A percentile compares a stretch with the other conserved stretches of the same genome.
phyloP scores from a whole-genome alignment of 108 stramenopile species.

The Fistulifera pelliculosa region DNA sequence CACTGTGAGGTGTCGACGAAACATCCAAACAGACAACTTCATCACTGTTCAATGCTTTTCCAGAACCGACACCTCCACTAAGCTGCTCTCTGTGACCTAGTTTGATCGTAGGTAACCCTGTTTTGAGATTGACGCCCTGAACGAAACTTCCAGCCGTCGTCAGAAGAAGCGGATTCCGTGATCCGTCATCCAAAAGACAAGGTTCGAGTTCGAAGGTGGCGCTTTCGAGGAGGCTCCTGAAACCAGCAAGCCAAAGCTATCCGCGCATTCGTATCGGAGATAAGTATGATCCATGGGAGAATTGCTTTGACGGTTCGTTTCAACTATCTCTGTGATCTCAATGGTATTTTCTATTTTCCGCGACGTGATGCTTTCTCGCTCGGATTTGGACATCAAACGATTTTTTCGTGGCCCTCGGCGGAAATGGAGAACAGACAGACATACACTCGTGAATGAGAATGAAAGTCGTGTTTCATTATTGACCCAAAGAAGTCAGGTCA shows the following conservation, averaged over 20 bases:
- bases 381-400: too few relatives aligned
- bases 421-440: too few relatives aligned
- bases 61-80: constrained; percentile 63
- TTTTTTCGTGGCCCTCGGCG: too few relatives aligned
- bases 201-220: constrained; percentile 50
- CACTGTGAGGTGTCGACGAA: background rate
- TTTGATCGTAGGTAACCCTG: constrained; percentile 41
- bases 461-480: too few relatives aligned
- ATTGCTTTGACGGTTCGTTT: background rate
- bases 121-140: constrained; percentile 49
- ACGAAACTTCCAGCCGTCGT: constrained; percentile 63
- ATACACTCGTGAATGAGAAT: too few relatives aligned
- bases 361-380: too few relatives aligned
- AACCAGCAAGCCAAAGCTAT: constrained; percentile 64
- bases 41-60: constrained; percentile 60
- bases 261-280: constrained; percentile 84
- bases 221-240: constrained; percentile 48
- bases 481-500: too few relatives aligned
- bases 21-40: constrained; percentile 55
- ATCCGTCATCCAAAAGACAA: constrained; percentile 43
- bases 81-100: constrained; percentile 56
- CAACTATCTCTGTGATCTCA: too few relatives aligned
- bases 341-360: too few relatives aligned
- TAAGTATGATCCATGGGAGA: constrained; percentile 57
- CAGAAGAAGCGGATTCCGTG: constrained; percentile 28